Conservation (phyloP, 768 basidiomycete species). For the Boletus bicolor region DNA sequence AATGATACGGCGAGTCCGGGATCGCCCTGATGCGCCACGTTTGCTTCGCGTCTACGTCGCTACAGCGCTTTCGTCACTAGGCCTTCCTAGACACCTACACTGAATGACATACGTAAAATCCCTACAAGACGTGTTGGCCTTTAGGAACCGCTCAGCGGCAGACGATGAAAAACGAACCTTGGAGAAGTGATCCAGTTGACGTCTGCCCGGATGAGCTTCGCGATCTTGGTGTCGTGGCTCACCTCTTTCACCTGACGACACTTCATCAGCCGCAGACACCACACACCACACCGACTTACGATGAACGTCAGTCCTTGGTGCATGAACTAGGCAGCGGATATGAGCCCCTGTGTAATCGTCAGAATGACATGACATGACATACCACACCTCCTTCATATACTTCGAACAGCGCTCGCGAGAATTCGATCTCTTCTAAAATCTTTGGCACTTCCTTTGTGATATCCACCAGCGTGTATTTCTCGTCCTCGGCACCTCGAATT, state of each 20-base stretch:
- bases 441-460: constrained; percentile 40
- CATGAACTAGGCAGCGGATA: constrained; percentile 55
- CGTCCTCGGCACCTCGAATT: constrained; percentile 75
- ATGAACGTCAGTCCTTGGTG: constrained; percentile 84
- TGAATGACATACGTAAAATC: constrained; percentile 64
- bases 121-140: constrained; percentile 32
- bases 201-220: constrained; percentile 66
- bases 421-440: constrained; percentile 79
- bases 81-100: not conserved
- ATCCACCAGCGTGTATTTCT: constrained; percentile 73
- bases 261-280: constrained; percentile 1
- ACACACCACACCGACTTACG: constrained; percentile 38
- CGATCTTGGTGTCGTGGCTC: constrained; percentile 73
- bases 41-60: constrained; percentile 74
- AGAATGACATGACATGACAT: constrained; percentile 15
- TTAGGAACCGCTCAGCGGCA: not conserved
- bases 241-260: constrained; percentile 66
- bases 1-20: constrained; percentile 48
- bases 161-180: constrained; percentile 37
- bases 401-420: constrained; percentile 82
- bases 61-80: constrained; percentile 28
- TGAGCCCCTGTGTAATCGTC: not conserved
- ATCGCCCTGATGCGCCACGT: constrained; percentile 73
- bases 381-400: constrained; percentile 88
- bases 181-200: constrained; percentile 83